Conservation (phyloP, 345 rosid species). For the Populus simonii region DNA sequence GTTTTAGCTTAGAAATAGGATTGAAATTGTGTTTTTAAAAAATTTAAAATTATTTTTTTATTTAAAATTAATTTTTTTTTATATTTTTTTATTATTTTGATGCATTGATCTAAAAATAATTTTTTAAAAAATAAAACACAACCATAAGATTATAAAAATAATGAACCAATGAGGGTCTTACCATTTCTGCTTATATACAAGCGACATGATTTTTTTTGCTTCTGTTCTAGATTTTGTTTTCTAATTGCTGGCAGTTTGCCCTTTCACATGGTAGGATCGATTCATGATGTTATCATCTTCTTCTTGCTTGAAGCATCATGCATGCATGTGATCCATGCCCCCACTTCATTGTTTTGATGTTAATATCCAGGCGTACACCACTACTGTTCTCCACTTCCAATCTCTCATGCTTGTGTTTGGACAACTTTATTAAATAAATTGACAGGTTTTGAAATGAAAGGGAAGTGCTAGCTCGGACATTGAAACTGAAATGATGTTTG, state of each 20-base stretch:
- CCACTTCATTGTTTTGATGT: background rate
- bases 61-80: too few relatives aligned
- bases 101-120: too few relatives aligned
- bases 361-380: background rate
- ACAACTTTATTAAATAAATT: too few relatives aligned
- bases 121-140: too few relatives aligned
- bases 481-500: background rate
- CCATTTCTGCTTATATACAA: background rate
- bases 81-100: too few relatives aligned
- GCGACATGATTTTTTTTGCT: background rate
- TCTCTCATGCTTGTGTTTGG: background rate
- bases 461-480: background rate
- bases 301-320: background rate
- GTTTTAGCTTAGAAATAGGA: background rate
- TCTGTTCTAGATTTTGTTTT: background rate
- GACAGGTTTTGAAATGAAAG: background rate
- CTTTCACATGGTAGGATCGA: background rate
- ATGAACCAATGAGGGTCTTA: background rate
- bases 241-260: background rate
- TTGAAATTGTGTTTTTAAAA: too few relatives aligned
- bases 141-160: background rate
- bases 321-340: background rate
- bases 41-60: too few relatives aligned
- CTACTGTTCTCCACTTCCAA: background rate
- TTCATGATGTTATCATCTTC: too few relatives aligned